These are phyloP conservation scores for Metrosideros polymorpha DNA, from an alignment of 441 rosid species.

Conservation along the genomic window DNA sequence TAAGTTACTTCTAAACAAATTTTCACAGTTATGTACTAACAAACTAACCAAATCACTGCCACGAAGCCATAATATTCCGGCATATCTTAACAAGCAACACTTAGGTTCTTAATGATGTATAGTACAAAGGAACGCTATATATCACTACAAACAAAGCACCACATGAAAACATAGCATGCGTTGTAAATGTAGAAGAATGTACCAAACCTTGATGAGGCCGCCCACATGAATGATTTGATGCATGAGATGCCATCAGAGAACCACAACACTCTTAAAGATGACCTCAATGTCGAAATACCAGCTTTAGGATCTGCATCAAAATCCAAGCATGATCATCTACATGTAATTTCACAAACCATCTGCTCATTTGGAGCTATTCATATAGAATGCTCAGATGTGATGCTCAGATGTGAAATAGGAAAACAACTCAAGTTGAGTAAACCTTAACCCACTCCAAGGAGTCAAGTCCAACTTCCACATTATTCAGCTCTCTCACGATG, in stretches of 20 bases:
- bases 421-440: neutral
- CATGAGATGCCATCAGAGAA: neutral
- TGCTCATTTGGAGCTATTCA: neutral
- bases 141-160: neutral
- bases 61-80: neutral
- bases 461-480: neutral
- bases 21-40: neutral
- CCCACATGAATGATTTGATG: neutral
- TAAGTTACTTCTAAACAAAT: neutral
- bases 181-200: neutral
- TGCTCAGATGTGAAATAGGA: neutral
- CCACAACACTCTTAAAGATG: neutral
- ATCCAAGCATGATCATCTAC: neutral
- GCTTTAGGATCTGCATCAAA: neutral
- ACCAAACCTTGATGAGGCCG: neutral
- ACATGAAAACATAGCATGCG: neutral
- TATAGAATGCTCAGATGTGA: neutral
- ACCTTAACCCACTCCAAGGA: neutral
- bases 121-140: neutral
- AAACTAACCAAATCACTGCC: neutral
- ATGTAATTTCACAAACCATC: neutral
- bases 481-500: neutral
- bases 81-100: neutral
- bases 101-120: neutral
- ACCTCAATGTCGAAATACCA: neutral